Evolutionary conservation across 2,329 filamentous ascomycete genomes (phyloP), one percentile per base, ranked within the genome.

Genomic region (Phoma sp.): DNA sequence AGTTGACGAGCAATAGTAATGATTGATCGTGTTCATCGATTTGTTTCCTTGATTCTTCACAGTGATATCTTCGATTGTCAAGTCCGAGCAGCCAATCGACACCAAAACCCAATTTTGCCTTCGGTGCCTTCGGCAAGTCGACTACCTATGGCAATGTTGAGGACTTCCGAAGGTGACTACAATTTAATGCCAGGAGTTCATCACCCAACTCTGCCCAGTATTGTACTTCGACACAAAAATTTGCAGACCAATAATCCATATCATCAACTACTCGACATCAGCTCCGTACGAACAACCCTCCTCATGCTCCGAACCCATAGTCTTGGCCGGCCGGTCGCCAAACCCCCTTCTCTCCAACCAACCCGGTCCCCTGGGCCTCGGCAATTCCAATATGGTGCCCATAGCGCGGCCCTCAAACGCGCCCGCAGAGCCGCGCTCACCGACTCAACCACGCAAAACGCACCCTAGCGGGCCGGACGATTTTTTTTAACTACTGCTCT

Each of bases 401-500:
- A 18, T 18, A 9, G 27, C 27, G 27, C 27, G 27, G 9, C 27
- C 27, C 6, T 29, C 27, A 6, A 29, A 29, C 27, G 27, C 27
- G 27, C 27, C 43, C 33, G 56, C 49, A 52, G 38, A 49, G 51
- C 60, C 48, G 45, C 54, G 45, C 54, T 61, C 62, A 62, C 64
- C 56, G 59, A 61, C 60, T 56, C 53, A 56, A 56, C 9, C 35
- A 51, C 41, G 35, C 51, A 7, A 9, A 43, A 45, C 51, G 49
- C 49, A 46, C 47, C 32, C 13, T 58, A 58, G 55, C 46, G 47
- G 55, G 47, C 27, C 27, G 40, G 46, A 36, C 32, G 38, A 51
- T 44, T 55, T 60, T 53, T 7, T 9, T 29, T 9, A 29, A 29
- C 9, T 29, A 7, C 27, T 29, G 27, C 52, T 9, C 10, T 55